Conservation (phyloP, 2,329 filamentous ascomycete species). For the Teratosphaeria epicoccoides region DNA sequence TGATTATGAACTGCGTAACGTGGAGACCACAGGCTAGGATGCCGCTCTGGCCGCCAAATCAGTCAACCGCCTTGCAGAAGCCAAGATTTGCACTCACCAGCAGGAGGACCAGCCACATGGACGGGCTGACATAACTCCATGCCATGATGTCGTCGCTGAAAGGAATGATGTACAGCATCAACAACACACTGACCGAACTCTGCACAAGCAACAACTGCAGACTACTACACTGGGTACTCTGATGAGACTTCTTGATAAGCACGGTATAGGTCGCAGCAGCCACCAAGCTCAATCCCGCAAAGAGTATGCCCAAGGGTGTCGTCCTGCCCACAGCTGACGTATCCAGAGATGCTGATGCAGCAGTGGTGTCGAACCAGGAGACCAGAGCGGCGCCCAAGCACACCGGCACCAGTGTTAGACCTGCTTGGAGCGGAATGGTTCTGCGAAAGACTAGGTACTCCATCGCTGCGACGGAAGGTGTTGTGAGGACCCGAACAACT, state of each 20-base stretch:
- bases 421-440: slow-evolving; percentile 45
- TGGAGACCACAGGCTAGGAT: slow-evolving; percentile 55
- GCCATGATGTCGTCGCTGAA: slow-evolving; percentile 54
- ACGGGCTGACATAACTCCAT: slow-evolving; percentile 40
- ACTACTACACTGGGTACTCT: slow-evolving; percentile 54
- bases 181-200: slow-evolving; percentile 50
- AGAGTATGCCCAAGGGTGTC: slow-evolving; percentile 49
- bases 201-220: slow-evolving; percentile 62
- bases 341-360: slow-evolving; percentile 24
- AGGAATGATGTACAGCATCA: slow-evolving; percentile 56
- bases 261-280: slow-evolving; percentile 59
- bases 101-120: slow-evolving; percentile 38
- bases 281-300: slow-evolving; percentile 53
- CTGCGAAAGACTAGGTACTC: slow-evolving; percentile 52
- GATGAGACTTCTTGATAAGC: slow-evolving; percentile 56
- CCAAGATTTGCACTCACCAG: slow-evolving; percentile 35
- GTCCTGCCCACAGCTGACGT: slow-evolving; percentile 38
- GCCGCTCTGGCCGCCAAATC: slow-evolving; percentile 42
- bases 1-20: slow-evolving; percentile 27
- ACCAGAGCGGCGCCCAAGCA: slow-evolving; percentile 56
- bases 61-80: slow-evolving; percentile 1
- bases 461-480: slow-evolving; percentile 54
- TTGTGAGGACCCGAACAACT: slow-evolving; percentile 56
- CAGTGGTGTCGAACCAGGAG: slow-evolving; percentile 55
- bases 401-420: slow-evolving; percentile 46